Base-by-base conservation (phyloP, 176 grass and related monocot genomes). In the Cenchrus americanus region DNA sequence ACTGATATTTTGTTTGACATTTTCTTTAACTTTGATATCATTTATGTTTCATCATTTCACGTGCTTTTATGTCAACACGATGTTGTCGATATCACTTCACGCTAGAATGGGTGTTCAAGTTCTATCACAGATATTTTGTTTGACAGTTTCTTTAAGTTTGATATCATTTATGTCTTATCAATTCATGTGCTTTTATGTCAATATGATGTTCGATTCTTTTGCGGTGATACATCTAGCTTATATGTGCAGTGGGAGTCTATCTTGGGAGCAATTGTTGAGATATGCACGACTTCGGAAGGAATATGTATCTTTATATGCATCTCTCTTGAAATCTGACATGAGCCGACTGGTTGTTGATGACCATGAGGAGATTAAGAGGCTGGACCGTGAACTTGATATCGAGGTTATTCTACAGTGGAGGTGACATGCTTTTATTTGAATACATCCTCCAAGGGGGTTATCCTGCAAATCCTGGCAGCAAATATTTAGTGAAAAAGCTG, bases 361-460 rank as follows among this genome's bases (percentile, higher is more conserved):
- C 54, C 73, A 93, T 21, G 80, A 95, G 63, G 91, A 95, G 86
- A 88, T 98, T 63, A 90, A 87, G 76, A 93, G 83, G 54, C 54
- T 98, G 73, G 96, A 98, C 76, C 91, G 87, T 63, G 80, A 92
- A 77, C 91, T 98, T 85, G 93, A 98, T 92, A 95, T 91, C 80
- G 93, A 98, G 80, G 89, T 98, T 77, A 95, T 95, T 90, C 89
- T 95, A 61, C 96, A 98, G 73, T 98, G 96, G 96, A 98, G 96
- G 96, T 98, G 88, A 75, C 62, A 5, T 41, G 51, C 21, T 80
- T 40, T 47, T 66, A 51, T 23, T 59, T 26, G 67, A 24, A 62
- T 49, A 47, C 13, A 79, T 86, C 46, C 53, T 62, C 43, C 14
- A 15, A 69, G 52, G 59, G 65, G 75, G 71, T 79, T 82, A 75